Evolutionary conservation across 805 yeast species (phyloP), one percentile per base, ranked within the genome.

Genomic region (Cyberlindnera nakhonratchasimensis): DNA sequence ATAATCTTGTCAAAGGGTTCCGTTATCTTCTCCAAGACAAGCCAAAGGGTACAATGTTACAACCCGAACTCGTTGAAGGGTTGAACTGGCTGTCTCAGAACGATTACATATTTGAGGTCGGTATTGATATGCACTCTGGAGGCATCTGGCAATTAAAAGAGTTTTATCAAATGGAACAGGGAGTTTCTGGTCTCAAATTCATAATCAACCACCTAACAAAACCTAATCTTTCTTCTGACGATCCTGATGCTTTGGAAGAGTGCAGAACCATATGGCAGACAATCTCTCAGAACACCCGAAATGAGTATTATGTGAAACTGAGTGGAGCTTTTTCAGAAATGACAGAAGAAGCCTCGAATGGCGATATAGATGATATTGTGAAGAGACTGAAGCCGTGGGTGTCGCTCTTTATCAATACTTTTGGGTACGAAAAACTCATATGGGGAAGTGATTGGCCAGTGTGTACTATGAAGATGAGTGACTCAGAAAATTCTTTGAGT

Each of bases 371-470:
- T 8, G 34, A 40, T 6, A 35, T 58, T 17, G 53, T 49, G 5
- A 48, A 47, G 10, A 34, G 39, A 6, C 39, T 64, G 2, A 51
- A 40, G 22, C 73, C 72, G 4, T 67, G 69, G 66, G 49, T 65
- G 22, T 36, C 58, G 25, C 54, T 57, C 4, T 55, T 61, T 30
- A 46, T 54, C 18, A 59, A 59, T 1, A 13, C 29, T n/a, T 65
- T 58, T 58, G 72, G 70, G 29, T 47, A 45, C 5, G 54, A 59
- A 4, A 47, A 57, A 9, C 48, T 66, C 10, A 57, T 70, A 11
- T 70, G 67, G 65, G 75, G 72, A 4, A 66, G 71, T 45, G 72
- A 70, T 46, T 70, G 74, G 74, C 75, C 75, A 3, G 70, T 70
- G 6, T 64, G 69, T 5, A 47, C 46, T 1, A 13, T 51, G 37